Base-by-base conservation (phyloP, 1,284 basidiomycete genomes). In the Papiliotrema fonsecae region DNA sequence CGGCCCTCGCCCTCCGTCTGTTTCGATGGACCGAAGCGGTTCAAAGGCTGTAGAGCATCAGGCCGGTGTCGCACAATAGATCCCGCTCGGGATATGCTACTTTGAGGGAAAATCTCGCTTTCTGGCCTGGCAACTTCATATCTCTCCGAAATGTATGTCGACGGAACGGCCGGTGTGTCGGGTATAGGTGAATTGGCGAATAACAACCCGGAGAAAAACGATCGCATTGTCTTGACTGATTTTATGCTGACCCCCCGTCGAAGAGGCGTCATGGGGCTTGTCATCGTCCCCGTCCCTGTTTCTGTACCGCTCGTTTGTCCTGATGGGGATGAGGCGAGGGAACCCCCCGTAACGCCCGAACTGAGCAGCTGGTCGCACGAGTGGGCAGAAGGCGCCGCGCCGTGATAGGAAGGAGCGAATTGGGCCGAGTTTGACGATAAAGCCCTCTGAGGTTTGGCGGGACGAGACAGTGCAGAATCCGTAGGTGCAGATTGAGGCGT, bases 121-220 rank as follows among this genome's bases (percentile, higher is more conserved):
- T 66, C 64, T 0, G 64, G 64, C 45, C 64, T 31, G 21, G 62
- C 60, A 13, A 57, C 53, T 18, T 18, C 37, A 16, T 28, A 32
- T 19, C 19, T 14, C 18, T 24, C 5, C 4, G 32, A 13, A 19
- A 35, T 24, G 14, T 21, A 21, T 9, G 51, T 35, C 22, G 43
- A 35, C 2, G 59, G 58, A 22, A 54, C 24, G 6, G 47, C 57
- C 2, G 56, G 55, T 3, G 45, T 52, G 7, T 45, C 34, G 4
- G 56, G 52, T 6, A 45, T 22, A 24, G 40, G 25, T 24, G 21
- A 22, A 6, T 21, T 24, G n/a, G n/a, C n/a, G 18, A 21, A 47
- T 11, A 62, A 31, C n/a, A 64, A 42, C 10, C 54, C 53, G 7
- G 64, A 63, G 39, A 67, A 65, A 55, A 64, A 63, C 1, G 62